A percentile compares a stretch with the other conserved stretches of the same genome.
Evolutionary conservation across 139 green algal genomes (phyloP).

Genomic region (Eudorina sp.): DNA sequence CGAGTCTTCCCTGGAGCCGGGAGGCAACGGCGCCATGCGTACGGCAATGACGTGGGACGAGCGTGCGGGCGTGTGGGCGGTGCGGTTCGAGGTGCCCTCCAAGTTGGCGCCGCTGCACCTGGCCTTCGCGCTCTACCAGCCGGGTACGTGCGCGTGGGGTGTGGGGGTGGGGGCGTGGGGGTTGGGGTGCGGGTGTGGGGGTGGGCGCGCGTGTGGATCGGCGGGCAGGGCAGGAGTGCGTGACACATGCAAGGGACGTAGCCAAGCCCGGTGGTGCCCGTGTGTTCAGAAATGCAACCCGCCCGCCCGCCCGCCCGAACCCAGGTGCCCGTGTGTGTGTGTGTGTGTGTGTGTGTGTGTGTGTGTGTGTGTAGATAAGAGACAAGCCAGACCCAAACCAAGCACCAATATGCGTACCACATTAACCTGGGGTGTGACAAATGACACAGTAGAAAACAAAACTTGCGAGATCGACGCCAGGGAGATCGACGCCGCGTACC

Average conservation of each 20-base stretch:
- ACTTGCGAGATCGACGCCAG: too few relatives aligned
- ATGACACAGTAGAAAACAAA: too few relatives aligned
- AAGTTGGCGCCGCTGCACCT: slow-evolving; percentile 62
- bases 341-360: not conserved
- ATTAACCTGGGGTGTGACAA: too few relatives aligned
- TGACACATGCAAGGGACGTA: too few relatives aligned
- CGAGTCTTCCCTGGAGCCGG: slow-evolving; percentile 23
- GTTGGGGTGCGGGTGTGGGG: not conserved
- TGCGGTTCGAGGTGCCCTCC: slow-evolving; percentile 49
- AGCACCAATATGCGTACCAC: too few relatives aligned
- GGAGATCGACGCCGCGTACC: too few relatives aligned
- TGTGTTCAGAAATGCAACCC: too few relatives aligned
- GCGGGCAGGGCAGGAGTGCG: not conserved
- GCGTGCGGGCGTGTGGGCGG: not conserved
- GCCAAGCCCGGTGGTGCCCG: too few relatives aligned
- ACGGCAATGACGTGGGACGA: slow-evolving; percentile 45
- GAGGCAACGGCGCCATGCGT: slow-evolving; percentile 53
- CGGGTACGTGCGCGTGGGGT: slow-evolving; percentile 40
- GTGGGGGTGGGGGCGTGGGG: not conserved
- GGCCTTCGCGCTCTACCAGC: slow-evolving; percentile 60
- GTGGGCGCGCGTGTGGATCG: not conserved
- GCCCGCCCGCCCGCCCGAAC: too few relatives aligned
- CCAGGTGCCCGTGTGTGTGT: not conserved
- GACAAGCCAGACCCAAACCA: too few relatives aligned
- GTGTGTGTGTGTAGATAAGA: too few relatives aligned